phyloP scores from a whole-genome alignment of 352 stramenopile species.

The Pythium folliculosum region DNA sequence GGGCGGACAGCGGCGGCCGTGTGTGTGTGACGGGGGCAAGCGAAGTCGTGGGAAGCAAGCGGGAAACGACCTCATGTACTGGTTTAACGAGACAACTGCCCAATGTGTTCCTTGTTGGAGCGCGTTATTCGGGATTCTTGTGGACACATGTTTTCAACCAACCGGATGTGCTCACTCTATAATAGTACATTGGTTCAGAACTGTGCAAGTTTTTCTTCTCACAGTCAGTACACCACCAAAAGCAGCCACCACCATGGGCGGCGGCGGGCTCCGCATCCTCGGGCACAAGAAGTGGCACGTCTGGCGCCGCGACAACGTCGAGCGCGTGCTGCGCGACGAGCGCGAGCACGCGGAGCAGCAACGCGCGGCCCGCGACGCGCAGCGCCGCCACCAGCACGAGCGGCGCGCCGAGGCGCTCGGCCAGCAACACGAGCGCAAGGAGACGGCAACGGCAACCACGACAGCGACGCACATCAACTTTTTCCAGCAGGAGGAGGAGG shows the following conservation, averaged over 20 bases:
- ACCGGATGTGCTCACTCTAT: not conserved
- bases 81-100: not conserved
- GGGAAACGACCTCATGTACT: not conserved
- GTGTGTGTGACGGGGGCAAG: too few species aligned
- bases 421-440: not conserved
- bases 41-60: too few species aligned
- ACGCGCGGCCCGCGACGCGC: slow-evolving; percentile 28
- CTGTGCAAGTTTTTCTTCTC: not conserved
- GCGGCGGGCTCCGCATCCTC: slow-evolving; percentile 34
- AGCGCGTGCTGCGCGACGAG: slow-evolving; percentile 75
- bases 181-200: not conserved
- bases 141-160: not conserved
- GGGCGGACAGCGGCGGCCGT: too few species aligned
- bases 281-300: slow-evolving; percentile 84
- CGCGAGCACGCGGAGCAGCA: slow-evolving; percentile 41
- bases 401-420: slow-evolving; percentile 21
- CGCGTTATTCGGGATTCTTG: not conserved
- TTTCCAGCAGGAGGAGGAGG: slow-evolving; percentile 30
- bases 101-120: not conserved
- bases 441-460: not conserved
- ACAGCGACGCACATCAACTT: slow-evolving; percentile 30
- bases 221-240: not conserved
- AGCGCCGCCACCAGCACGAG: slow-evolving; percentile 25
- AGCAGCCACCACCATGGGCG: slow-evolving; percentile 23
- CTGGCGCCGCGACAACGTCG: slow-evolving; percentile 83